Percentiles rank a stretch among this genome's conserved stretches.
These are phyloP conservation scores for Plectosphaerella cucumerina DNA, from an alignment of 2,329 filamentous ascomycete species.

Conservation along the genomic window DNA sequence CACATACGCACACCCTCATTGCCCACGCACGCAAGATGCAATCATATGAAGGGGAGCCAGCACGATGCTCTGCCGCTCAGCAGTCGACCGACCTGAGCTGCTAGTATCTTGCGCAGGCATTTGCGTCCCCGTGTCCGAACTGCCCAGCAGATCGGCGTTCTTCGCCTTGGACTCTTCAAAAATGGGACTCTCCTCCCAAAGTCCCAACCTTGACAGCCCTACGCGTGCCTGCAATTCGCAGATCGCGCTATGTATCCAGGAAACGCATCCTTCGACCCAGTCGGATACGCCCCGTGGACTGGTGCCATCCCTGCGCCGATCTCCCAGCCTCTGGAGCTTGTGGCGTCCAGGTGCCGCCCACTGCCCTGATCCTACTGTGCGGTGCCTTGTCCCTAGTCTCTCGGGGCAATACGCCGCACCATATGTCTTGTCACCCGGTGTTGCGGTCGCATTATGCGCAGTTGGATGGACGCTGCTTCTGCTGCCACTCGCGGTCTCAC, in stretches of 20 bases:
- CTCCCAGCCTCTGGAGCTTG: background rate
- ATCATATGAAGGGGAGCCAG: no score
- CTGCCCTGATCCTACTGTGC: background rate
- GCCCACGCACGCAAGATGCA: no score
- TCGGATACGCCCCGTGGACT: background rate
- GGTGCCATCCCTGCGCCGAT: slow-evolving; percentile 3
- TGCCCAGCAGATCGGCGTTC: no score
- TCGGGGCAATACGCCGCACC: no score
- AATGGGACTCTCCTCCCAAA: background rate
- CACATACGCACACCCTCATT: no score
- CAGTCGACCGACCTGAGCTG: background rate
- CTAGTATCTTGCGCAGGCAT: background rate
- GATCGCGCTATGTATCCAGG: background rate
- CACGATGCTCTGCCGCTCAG: no score
- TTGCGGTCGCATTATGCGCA: no score
- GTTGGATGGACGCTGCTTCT: no score
- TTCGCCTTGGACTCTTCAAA: no score
- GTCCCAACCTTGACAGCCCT: background rate
- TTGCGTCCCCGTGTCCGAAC: no score
- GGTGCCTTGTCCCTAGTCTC: background rate
- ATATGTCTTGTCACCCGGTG: no score
- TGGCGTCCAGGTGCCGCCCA: slow-evolving; percentile 3
- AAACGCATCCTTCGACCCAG: background rate
- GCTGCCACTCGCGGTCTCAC: no score
- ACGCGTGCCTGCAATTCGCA: background rate